Evolutionary conservation across 768 basidiomycete species (phyloP).

Genomic region (Trametes gibbosa): DNA sequence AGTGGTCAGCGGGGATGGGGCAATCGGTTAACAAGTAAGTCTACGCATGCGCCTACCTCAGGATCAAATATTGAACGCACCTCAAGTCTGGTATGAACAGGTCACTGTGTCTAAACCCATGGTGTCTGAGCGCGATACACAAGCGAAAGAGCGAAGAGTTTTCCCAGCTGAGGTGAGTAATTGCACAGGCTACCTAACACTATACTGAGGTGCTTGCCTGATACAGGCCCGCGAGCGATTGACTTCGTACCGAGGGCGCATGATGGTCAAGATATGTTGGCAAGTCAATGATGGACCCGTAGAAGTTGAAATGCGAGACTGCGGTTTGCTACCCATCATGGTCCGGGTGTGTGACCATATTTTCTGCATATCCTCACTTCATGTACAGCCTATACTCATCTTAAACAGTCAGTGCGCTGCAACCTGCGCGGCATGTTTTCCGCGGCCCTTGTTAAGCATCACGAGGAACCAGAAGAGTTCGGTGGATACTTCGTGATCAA

Average conservation of each 20-base stretch:
- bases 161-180: constrained; percentile 82
- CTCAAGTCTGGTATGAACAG: constrained; percentile 87
- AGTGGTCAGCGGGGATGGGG: constrained; percentile 64
- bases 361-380: not conserved
- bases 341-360: constrained; percentile 68
- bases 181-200: not conserved
- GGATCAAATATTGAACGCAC: not conserved
- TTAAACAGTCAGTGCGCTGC: constrained; percentile 78
- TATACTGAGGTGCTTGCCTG: no score
- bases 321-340: constrained; percentile 95
- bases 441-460: constrained; percentile 78
- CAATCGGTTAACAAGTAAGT: constrained; percentile 82
- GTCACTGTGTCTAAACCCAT: constrained; percentile 82
- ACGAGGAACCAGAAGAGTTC: constrained; percentile 98
- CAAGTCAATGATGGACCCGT: constrained; percentile 62
- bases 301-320: constrained; percentile 72
- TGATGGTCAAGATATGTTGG: constrained; percentile 88
- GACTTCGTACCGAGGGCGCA: constrained; percentile 86
- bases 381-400: not conserved
- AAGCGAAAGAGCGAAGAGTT: constrained; percentile 69
- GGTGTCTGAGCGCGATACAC: constrained; percentile 79
- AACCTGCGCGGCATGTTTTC: constrained; percentile 87
- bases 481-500: constrained; percentile 99
- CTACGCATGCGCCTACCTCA: not conserved
- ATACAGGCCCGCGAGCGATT: constrained; percentile 87